Base-by-base conservation (phyloP, 2,329 filamentous ascomycete species). In the Lasiodiplodia hormozganensis region DNA sequence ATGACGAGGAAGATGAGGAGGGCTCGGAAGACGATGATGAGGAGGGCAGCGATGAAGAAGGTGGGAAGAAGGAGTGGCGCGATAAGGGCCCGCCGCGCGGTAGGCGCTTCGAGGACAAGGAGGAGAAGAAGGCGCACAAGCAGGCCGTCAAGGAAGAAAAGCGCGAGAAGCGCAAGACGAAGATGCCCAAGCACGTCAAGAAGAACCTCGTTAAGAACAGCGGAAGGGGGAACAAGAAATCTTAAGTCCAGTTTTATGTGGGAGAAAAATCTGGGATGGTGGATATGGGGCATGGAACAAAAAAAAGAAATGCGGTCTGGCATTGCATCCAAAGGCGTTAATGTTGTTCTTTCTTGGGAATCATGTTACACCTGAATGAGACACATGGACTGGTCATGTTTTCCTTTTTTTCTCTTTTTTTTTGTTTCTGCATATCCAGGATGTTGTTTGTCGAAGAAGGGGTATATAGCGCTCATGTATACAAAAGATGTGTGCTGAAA, bases 111-210 rank as follows among this genome's bases (percentile, higher is more conserved):
- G 90, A 96, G 77, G 93, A 97, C 74, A 97, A 97, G 81, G 93
- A 97, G 14, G 88, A 88, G 69, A 98, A 97, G 80, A 91, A 90
- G 84, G 89, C 88, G 72, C 96, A 97, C 79, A 99, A 99, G 80
- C 88, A 89, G 78, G 90, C 91, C 1, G 91, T 97, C 73, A 99
- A 98, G 82, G 95, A 97, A 76, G 95, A 94, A 75, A 97, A 97
- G 83, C 89, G 93, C 43, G 94, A 97, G 80, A 94, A 96, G 84
- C 85, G 96, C 70, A 93, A 95, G 80, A 92, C 92, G 4, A 99
- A 99, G 85, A 97, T 99, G 82, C 95, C 96, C 0, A 99, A 99
- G 82, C 89, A 96, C 77, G 72, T 97, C 40, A 99, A 99, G 87
- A 98, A 97, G 85, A 92, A 91, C 78, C 81, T 97, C 69, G 88